phyloP scores from a whole-genome alignment of 2,329 filamentous ascomycete genomes.

The Claviceps digitariae region DNA sequence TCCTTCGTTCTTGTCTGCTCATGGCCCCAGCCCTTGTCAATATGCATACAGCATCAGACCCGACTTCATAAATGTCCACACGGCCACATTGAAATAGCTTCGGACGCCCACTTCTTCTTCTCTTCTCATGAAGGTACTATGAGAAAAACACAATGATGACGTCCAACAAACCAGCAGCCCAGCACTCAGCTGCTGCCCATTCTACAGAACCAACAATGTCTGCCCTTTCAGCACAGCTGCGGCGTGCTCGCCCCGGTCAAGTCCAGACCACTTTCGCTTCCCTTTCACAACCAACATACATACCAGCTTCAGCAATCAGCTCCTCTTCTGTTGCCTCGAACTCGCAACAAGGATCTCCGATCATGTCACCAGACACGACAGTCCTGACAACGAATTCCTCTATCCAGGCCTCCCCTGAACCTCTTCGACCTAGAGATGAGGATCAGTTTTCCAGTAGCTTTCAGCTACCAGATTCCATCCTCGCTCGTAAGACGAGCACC shows the following conservation, averaged over 20 bases:
- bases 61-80: slow-evolving; percentile 24
- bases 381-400: slow-evolving; percentile 47
- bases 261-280: slow-evolving; percentile 32
- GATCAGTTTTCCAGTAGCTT: slow-evolving; percentile 42
- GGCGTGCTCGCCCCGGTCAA: slow-evolving; percentile 30
- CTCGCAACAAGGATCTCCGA: slow-evolving; percentile 41
- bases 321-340: slow-evolving; percentile 42
- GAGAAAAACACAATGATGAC: slow-evolving; percentile 13
- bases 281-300: slow-evolving; percentile 5
- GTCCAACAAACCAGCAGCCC: slow-evolving; percentile 12
- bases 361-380: slow-evolving; percentile 40
- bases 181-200: slow-evolving; percentile 11
- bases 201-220: slow-evolving; percentile 26
- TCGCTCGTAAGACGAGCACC: slow-evolving; percentile 44
- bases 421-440: slow-evolving; percentile 39
- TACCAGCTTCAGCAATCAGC: slow-evolving; percentile 41
- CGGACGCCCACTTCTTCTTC: slow-evolving; percentile 11
- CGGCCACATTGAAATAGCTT: slow-evolving; percentile 16
- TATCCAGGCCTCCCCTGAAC: slow-evolving; percentile 54
- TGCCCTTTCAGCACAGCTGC: slow-evolving; percentile 24
- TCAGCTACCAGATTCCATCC: slow-evolving; percentile 60
- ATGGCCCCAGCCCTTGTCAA: slow-evolving; percentile 17
- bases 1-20: slow-evolving; percentile 1
- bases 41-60: slow-evolving; percentile 21
- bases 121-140: slow-evolving; percentile 12